Evolutionary conservation across 192 early-diverging fungal genomes (phyloP).

Genomic region (Pilaira anomala): DNA sequence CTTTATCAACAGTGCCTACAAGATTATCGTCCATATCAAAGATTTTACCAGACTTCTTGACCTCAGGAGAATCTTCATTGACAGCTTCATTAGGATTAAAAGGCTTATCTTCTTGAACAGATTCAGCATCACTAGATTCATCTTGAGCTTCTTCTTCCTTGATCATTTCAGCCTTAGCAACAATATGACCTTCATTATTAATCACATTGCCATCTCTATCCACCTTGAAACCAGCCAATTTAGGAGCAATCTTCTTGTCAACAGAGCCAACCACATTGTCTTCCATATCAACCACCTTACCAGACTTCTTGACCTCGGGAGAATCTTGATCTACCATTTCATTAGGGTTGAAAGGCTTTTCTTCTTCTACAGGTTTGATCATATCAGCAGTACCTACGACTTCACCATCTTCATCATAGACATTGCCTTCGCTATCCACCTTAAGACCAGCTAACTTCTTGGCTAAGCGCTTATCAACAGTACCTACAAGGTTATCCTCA

Average conservation of each 20-base stretch:
- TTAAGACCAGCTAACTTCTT: constrained; percentile 8
- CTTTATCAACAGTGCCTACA: constrained; percentile 14
- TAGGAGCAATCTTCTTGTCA: background rate
- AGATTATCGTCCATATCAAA: constrained; percentile 18
- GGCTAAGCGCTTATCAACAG: constrained; percentile 2
- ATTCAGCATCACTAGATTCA: constrained; percentile 11
- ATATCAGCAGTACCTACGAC: background rate
- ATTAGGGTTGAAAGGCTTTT: background rate
- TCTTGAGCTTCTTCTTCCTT: background rate
- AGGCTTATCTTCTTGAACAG: background rate
- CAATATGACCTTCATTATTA: constrained; percentile 11
- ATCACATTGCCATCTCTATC: constrained; percentile 19
- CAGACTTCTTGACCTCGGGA: constrained; percentile 12
- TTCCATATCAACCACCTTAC: constrained; percentile 15
- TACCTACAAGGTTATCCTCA: constrained; percentile 20
- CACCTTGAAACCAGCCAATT: constrained; percentile 11
- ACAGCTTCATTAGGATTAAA: background rate
- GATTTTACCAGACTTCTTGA: constrained; percentile 15
- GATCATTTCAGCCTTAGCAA: constrained; percentile 9
- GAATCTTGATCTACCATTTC: background rate
- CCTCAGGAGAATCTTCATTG: background rate
- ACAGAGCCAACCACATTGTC: constrained; percentile 15
- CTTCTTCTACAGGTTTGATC: background rate
- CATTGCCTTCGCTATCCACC: constrained; percentile 22
- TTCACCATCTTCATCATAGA: background rate